A percentile compares a stretch with the other conserved stretches of the same genome.
Conservation (phyloP, 2,329 filamentous ascomycete genomes). For the Neofusicoccum sp. region DNA sequence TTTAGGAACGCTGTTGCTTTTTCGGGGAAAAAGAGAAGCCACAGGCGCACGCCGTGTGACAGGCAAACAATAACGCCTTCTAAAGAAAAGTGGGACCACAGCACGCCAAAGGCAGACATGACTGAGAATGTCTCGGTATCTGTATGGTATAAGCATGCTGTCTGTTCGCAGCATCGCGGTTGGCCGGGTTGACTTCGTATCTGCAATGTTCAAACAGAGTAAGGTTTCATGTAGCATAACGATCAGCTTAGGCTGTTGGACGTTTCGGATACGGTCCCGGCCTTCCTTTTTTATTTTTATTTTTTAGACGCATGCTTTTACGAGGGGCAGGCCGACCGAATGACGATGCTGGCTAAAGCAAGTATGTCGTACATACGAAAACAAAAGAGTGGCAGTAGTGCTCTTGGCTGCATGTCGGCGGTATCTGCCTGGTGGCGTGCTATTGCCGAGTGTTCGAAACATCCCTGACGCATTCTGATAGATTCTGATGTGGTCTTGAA, state of each 20-base stretch:
- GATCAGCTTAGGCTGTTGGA: neutral
- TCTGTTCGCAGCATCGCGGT: neutral
- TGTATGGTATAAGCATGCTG: neutral
- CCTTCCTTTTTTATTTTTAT: neutral
- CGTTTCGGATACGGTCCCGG: neutral
- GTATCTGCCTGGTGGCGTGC: neutral
- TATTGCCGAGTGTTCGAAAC: neutral
- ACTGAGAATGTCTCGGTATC: conserved; percentile 11
- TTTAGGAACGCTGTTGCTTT: neutral
- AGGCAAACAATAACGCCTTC: conserved; percentile 10
- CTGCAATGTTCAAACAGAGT: conserved; percentile 10
- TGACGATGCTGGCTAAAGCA: neutral
- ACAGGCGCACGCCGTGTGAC: neutral
- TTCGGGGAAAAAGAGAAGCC: conserved; percentile 2
- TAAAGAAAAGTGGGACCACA: neutral
- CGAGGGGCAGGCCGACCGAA: neutral
- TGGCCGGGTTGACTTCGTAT: neutral
- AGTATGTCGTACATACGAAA: conserved; percentile 8
- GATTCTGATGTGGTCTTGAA: neutral
- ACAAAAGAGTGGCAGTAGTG: neutral
- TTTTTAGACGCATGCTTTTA: conserved; percentile 7
- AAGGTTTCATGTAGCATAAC: conserved; percentile 13
- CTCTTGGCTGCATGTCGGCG: neutral
- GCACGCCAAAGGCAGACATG: neutral
- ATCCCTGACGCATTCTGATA: neutral